phyloP scores from a whole-genome alignment of 495 filamentous ascomycete species.

The Aspergillus sclerotiicarbonarius region DNA sequence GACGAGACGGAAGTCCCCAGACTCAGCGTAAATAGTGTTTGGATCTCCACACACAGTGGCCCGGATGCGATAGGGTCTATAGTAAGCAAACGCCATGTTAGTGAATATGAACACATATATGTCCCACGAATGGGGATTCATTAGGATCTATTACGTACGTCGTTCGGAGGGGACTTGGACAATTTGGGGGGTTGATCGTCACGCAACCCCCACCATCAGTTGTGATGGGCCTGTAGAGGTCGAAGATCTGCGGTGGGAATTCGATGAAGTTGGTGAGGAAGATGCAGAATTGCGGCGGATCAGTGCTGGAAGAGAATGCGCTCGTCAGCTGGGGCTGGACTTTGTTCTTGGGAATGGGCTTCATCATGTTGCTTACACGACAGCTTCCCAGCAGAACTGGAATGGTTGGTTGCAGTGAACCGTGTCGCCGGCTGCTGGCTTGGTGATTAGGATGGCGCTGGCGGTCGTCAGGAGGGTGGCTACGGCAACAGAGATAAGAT shows the following conservation, averaged over 20 bases:
- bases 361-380: too few relatives aligned
- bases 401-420: slow-evolving; percentile 1
- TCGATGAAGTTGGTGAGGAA: slow-evolving; percentile 8
- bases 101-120: too few relatives aligned
- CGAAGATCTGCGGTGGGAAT: not conserved
- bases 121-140: too few relatives aligned
- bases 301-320: too few relatives aligned
- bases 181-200: not conserved
- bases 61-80: slow-evolving; percentile 1
- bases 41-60: not conserved
- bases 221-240: not conserved
- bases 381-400: slow-evolving; percentile 1
- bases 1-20: not conserved
- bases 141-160: not conserved
- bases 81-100: too few relatives aligned
- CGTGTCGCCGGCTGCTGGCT: not conserved
- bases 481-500: not conserved
- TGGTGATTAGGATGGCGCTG: not conserved
- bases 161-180: not conserved
- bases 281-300: slow-evolving; percentile 3
- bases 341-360: too few relatives aligned
- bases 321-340: too few relatives aligned
- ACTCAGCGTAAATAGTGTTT: slow-evolving; percentile 4
- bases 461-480: slow-evolving; percentile 4
- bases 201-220: not conserved